Evolutionary conservation across 179 eudicot species (phyloP), one percentile per base, ranked within the genome.

Genomic region (Amaranthus tricolor): DNA sequence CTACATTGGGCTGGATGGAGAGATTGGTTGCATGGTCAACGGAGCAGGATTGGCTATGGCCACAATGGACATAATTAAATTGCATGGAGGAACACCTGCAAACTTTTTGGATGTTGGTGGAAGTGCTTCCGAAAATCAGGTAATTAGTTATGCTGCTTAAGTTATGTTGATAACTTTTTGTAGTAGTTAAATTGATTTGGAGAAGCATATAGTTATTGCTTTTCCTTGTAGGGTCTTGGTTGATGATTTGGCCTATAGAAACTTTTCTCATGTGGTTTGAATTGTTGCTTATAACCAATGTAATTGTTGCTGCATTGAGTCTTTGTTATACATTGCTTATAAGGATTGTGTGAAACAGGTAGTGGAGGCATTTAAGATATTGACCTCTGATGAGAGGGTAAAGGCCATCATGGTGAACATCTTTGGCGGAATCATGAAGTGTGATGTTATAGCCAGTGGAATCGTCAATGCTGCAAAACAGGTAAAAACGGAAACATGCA

Each of bases 11-110:
- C 81, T 94, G 73, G 98, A 92, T 89, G 98, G 98, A 82, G 97
- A 94, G 77, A 92, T 94, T 75, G 98, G 99, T 77, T 95, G 99
- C 86, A 95, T 92, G 97, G 99, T 95, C 70, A 95, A 94, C 73
- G 99, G 99, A 43, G 99, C 99, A 79, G 99, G 99, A 68, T 87
- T 95, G 88, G 99, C 99, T 72, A 95, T 95, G 99, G 97, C 99
- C 68, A 95, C 99, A 69, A 95, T 95, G 99, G 99, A 94, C 79
- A 94, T 94, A 40, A 94, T 94, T 73, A 94, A 94, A 86, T 74
- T 94, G 77, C 93, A 90, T 74, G 98, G 98, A 45, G 98, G 98
- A 78, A 94, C 98, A 74, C 98, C 98, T 73, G 97, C 98, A 74
- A 94, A 94, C 82, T 94, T 94, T 79, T 90, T 94, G 58, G 97